Base-by-base conservation (phyloP, 345 rosid species). In the Lumnitzera racemosa region DNA sequence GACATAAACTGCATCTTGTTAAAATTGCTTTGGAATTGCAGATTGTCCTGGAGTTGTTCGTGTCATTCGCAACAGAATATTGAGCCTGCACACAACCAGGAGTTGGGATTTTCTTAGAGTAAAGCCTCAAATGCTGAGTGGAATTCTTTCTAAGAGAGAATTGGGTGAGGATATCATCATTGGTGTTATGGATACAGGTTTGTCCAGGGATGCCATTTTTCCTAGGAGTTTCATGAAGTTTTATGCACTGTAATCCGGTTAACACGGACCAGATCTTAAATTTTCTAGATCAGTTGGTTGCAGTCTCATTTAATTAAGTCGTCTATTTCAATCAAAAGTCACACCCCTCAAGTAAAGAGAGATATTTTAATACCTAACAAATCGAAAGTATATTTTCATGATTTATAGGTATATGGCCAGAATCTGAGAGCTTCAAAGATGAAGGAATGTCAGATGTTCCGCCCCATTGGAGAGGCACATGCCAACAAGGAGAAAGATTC, bases 41-140 rank as follows among this genome's bases (percentile, higher is more conserved):
- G 84, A 72, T 55, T 51, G 59, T 57, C 84, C 83, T 17, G 80
- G 80, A 55, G 80, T 82, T 56, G 73, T 66, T 36, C 54, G 67
- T 14, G 81, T 76, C 27, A 56, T 72, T 48, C 78, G 68, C 13
- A 70, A 82, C 60, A 72, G 74, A 64, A 76, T 79, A 60, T 56
- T 72, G 46, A 58, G 71, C 24, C 68, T 74, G 59, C 83, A 76
- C 57, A 79, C 87, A 13, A 82, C 83, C 51, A 75, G 81, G 17
- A 82, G 87, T 62, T 79, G 87, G 87, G 87, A 82, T 68, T 82
- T 79, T 63, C 80, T 82, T 58, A 74, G 56, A 46, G 73, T 82
- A 47, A 68, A 55, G 47, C 70, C 80, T 59, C 49, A 55, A 4
- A 17, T 66, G 16, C 27, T 2, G 48, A 61, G 68, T 60, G 82